Evolutionary conservation across 495 filamentous ascomycete genomes (phyloP), one percentile per base, ranked within the genome.

Genomic region (Sordaria brevicollis): DNA sequence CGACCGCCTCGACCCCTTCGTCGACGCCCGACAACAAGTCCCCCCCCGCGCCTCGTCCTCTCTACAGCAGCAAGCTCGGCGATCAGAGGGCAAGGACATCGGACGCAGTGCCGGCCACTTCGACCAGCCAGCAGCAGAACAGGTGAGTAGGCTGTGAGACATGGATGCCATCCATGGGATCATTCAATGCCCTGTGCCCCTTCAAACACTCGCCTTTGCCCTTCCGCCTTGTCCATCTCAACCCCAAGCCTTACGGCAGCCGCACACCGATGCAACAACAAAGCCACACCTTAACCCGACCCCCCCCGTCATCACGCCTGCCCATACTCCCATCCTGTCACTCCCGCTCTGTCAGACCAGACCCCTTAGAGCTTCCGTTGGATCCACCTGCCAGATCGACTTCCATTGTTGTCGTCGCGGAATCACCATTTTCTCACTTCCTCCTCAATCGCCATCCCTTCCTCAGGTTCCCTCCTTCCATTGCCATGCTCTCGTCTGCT

Each of bases 41-140:
- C 65, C 73, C 73, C 35, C 73, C 73, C 35, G 72, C 75, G 29
- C 21, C 71, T 4, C 69, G 78, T 34, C 77, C 77, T 15, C 68
- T 76, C 5, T 80, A 79, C 71, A 80, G 77, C 74, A 79, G 74
- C 74, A 80, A 80, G 75, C 73, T 80, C 54, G 71, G 74, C 65
- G 77, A 76, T 73, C 74, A 73, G 54, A 71, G 76, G 66, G 54
- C 70, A 62, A 74, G 70, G 65, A 62, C 69, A 8, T 72, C 74
- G 66, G 77, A 78, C 66, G 70, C 68, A 33, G 39, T 69, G 15
- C 66, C 75, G 68, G 57, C 76, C 29, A 73, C 70, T 71, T 71
- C 73, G 71, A 74, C 77, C 65, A 69, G 49, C 49, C 49, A 62
- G 49, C 49, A 62, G 49, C 49, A 62, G 25, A 62, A 72, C 43